Base-by-base conservation (phyloP, 73 alveolate species). In the Paramecium bursaria region DNA sequence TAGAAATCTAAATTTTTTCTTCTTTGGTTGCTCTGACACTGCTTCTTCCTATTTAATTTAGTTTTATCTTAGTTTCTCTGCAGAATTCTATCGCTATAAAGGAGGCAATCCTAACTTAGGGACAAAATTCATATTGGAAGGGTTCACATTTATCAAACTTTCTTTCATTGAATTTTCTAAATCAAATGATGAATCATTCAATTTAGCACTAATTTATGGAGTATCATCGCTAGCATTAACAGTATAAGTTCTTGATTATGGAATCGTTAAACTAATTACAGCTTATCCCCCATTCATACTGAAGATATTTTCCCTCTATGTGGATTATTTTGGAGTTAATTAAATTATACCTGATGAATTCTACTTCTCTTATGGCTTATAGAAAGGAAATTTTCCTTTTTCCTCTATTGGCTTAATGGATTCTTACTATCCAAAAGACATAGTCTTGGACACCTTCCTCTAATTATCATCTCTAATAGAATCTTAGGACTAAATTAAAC, bases 151-250 rank as follows among this genome's bases (percentile, higher is more conserved):
- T 11, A 67, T 31, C 1, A 67, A 21, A 35, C 82, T 67, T 35
- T 67, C 82, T 42, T 67, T 67, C 82, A 67, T 67, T 5, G 60
- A 67, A 42, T 27, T 42, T 15, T 67, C 82, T 15, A 67, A 39
- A 19, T 67, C 82, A 42, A 67, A 67, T 3, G 82, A 67, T 0
- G 82, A 67, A 2, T 67, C 82, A 67, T 67, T 67, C 44, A 67
- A 67, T 67, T 67, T 67, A 1, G 27, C 55, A 11, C 44, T 67
- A 35, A 67, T 35, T 17, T 67, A 39, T n/a, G 82, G 82, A 4
- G 60, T 57, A 33, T 67, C 82, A 21, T 67, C 82, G 22, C 82
- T 67, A 19, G 33, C 82, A 5, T 15, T 17, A 9, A 26, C 26
- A 19, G 55, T 6, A 67, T 67, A 67, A 31, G 44, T 15, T 67